Evolutionary conservation across 2,329 filamentous ascomycete species (phyloP).

Genomic region (Metarhizium robertsii): DNA sequence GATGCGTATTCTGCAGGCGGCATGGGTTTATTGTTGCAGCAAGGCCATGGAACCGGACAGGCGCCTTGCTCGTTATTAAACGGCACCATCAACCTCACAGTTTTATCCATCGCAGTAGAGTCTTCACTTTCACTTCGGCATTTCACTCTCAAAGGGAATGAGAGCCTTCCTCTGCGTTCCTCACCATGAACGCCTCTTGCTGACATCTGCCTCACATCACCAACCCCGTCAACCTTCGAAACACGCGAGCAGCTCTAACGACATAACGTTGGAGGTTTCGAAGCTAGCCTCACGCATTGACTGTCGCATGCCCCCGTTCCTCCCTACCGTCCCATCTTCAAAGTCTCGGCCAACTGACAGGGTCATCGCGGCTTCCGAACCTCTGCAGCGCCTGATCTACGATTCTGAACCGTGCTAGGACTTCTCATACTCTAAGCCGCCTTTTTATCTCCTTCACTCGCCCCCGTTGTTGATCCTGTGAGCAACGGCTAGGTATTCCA

Average conservation of each 20-base stretch:
- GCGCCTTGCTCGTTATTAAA: background rate
- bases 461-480: background rate
- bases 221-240: conserved; percentile 3
- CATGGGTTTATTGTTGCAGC: too few species aligned
- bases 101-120: too few species aligned
- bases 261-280: conserved; percentile 1
- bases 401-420: background rate
- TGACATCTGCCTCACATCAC: background rate
- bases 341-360: background rate
- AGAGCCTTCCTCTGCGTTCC: background rate
- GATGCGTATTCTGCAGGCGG: too few species aligned
- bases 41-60: too few species aligned
- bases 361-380: background rate
- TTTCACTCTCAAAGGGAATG: too few species aligned
- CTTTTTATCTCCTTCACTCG: background rate
- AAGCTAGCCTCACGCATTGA: conserved; percentile 9
- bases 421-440: background rate
- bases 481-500: background rate
- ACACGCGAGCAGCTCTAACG: conserved; percentile 4
- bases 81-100: background rate
- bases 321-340: background rate
- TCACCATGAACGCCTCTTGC: background rate
- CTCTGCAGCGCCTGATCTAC: background rate
- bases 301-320: conserved; percentile 9
- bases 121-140: too few species aligned